Percentiles rank a stretch among this genome's conserved stretches.
Evolutionary conservation across 495 filamentous ascomycete genomes (phyloP).

Genomic region (Thermochaetoides thermophila): DNA sequence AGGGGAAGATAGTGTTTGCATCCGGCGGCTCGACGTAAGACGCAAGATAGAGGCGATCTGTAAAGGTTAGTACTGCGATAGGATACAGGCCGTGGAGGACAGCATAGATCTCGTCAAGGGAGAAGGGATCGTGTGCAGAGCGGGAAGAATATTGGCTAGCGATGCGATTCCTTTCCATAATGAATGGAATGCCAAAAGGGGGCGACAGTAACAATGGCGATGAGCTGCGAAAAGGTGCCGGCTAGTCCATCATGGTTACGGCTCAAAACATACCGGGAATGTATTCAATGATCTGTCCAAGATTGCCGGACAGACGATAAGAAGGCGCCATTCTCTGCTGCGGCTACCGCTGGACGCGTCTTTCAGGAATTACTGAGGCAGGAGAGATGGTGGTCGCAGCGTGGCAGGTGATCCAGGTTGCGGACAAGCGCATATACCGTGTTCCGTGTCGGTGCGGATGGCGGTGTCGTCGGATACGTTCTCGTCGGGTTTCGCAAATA

Average conservation of each 20-base stretch:
- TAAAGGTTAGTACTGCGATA: constrained; percentile 21
- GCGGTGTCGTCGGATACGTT: too few relatives aligned
- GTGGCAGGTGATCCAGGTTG: too few relatives aligned
- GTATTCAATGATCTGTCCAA: constrained; percentile 43
- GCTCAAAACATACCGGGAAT: constrained; percentile 45
- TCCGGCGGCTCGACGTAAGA: constrained; percentile 75
- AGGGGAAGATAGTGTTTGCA: constrained; percentile 74
- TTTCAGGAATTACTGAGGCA: neutral
- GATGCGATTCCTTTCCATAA: constrained; percentile 2
- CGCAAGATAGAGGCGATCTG: constrained; percentile 90
- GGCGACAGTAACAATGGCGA: too few relatives aligned
- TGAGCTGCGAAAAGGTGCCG: too few relatives aligned
- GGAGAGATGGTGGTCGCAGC: neutral
- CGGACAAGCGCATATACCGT: too few relatives aligned
- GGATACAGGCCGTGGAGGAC: too few relatives aligned
- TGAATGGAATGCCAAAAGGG: too few relatives aligned
- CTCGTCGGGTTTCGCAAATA: too few relatives aligned
- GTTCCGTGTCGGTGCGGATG: too few relatives aligned
- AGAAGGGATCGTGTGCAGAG: too few relatives aligned
- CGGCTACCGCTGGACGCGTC: constrained; percentile 2
- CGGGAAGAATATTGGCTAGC: neutral
- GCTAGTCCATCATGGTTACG: too few relatives aligned
- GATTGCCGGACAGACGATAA: constrained; percentile 22
- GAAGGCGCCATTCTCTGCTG: constrained; percentile 28
- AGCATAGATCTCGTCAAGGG: too few relatives aligned